Evolutionary conservation across 495 filamentous ascomycete species (phyloP).

Genomic region (Neurospora discreta): DNA sequence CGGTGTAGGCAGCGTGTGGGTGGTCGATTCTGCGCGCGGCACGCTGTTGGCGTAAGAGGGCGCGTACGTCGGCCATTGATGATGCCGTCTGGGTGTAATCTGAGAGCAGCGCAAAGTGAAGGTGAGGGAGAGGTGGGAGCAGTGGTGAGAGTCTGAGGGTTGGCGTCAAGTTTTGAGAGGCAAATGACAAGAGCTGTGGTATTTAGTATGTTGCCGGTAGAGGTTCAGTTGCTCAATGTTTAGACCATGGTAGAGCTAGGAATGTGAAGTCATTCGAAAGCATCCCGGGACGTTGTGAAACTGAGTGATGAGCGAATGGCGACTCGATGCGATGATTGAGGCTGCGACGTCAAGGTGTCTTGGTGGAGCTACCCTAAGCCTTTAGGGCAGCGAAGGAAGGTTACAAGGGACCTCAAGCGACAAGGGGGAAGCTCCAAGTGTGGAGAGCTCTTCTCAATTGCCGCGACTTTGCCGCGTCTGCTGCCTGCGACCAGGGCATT

Average conservation of each 20-base stretch:
- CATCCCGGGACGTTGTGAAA: neutral
- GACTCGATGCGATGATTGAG: neutral
- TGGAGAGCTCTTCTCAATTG: neutral
- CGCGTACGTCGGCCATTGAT: conserved; percentile 72
- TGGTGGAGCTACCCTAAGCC: neutral
- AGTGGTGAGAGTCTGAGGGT: neutral
- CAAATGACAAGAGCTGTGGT: neutral
- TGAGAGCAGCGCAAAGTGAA: neutral
- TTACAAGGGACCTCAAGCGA: neutral
- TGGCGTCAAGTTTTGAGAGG: neutral
- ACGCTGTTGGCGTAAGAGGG: conserved; percentile 72
- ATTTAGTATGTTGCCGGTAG: neutral
- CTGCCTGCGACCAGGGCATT: neutral
- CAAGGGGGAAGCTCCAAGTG: neutral
- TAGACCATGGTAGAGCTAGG: neutral
- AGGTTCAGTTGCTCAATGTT: neutral
- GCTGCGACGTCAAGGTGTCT: neutral
- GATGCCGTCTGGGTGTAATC: neutral
- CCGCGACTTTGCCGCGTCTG: neutral
- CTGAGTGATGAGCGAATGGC: neutral
- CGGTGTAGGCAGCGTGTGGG: conserved; percentile 49
- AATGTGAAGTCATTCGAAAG: neutral
- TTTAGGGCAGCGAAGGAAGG: neutral
- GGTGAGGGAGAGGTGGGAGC: neutral
- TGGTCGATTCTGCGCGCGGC: conserved; percentile 62